phyloP scores from a whole-genome alignment of 1,284 basidiomycete species.

The Sanghuangporus weigelae region DNA sequence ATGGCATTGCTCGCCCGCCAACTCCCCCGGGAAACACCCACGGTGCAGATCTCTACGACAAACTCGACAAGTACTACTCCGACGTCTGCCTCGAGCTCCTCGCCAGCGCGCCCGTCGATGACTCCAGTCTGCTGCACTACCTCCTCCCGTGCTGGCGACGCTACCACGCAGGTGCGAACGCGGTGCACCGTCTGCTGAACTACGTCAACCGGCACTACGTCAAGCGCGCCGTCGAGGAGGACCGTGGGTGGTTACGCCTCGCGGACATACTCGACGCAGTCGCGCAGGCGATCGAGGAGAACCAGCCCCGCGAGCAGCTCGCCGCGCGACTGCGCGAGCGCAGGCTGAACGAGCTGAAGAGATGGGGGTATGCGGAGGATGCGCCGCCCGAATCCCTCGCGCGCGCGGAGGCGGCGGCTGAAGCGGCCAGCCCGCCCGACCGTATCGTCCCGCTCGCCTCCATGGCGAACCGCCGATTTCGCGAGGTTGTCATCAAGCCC shows the following conservation, averaged over 20 bases:
- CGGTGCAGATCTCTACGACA: constrained; percentile 65
- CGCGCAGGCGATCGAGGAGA: constrained; percentile 42
- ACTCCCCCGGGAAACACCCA: constrained; percentile 30
- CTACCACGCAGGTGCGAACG: constrained; percentile 57
- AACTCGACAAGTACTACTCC: constrained; percentile 61
- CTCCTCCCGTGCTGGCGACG: constrained; percentile 65
- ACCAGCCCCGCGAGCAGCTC: constrained; percentile 51
- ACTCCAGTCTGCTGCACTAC: constrained; percentile 59
- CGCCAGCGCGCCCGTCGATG: constrained; percentile 48
- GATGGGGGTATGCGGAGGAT: constrained; percentile 61
- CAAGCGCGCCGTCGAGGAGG: constrained; percentile 69
- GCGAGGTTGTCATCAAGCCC: constrained; percentile 65
- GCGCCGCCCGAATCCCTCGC: constrained; percentile 43
- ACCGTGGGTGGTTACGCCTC: constrained; percentile 67
- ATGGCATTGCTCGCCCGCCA: constrained; percentile 4
- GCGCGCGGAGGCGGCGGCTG: constrained; percentile 60
- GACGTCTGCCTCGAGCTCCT: constrained; percentile 55
- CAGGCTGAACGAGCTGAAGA: constrained; percentile 53
- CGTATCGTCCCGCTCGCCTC: constrained; percentile 59
- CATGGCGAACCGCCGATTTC: constrained; percentile 62
- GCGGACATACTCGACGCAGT: constrained; percentile 61
- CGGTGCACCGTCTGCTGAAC: constrained; percentile 65
- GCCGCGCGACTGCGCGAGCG: constrained; percentile 52
- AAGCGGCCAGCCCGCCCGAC: constrained; percentile 62
- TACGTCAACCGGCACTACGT: constrained; percentile 78